phyloP scores from a whole-genome alignment of 2,329 filamentous ascomycete genomes.

The Aspergillus floridensis region DNA sequence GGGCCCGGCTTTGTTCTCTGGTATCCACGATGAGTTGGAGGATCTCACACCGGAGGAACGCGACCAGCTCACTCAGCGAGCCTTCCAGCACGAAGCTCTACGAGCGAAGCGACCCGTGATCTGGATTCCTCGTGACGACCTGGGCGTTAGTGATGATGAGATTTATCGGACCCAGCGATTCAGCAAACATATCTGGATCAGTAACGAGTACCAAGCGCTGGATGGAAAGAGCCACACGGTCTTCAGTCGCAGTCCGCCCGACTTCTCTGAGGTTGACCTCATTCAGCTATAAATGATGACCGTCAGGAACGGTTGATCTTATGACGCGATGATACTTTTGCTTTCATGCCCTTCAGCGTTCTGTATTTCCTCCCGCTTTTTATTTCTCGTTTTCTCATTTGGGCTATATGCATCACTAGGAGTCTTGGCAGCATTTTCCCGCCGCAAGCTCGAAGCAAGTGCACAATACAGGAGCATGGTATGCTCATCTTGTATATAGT shows the following conservation, averaged over 20 bases:
- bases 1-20: constrained; percentile 78
- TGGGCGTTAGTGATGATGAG: constrained; percentile 91
- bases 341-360: neutral
- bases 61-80: constrained; percentile 77
- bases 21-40: constrained; percentile 88
- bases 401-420: neutral
- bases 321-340: neutral
- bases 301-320: neutral
- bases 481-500: neutral
- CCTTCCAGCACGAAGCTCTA: constrained; percentile 87
- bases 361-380: neutral
- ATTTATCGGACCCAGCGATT: constrained; percentile 72
- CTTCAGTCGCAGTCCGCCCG: constrained; percentile 80
- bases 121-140: constrained; percentile 88
- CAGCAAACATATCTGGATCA: constrained; percentile 83
- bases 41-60: constrained; percentile 88
- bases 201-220: constrained; percentile 84
- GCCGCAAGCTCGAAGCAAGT: neutral
- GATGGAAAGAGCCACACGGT: constrained; percentile 80
- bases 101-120: constrained; percentile 81
- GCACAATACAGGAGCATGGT: neutral
- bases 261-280: constrained; percentile 83
- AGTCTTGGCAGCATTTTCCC: neutral
- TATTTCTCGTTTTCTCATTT: neutral
- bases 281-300: constrained; percentile 63